These are phyloP conservation scores for Suillus occidentalis DNA, from an alignment of 768 basidiomycete species.

Conservation along the genomic window DNA sequence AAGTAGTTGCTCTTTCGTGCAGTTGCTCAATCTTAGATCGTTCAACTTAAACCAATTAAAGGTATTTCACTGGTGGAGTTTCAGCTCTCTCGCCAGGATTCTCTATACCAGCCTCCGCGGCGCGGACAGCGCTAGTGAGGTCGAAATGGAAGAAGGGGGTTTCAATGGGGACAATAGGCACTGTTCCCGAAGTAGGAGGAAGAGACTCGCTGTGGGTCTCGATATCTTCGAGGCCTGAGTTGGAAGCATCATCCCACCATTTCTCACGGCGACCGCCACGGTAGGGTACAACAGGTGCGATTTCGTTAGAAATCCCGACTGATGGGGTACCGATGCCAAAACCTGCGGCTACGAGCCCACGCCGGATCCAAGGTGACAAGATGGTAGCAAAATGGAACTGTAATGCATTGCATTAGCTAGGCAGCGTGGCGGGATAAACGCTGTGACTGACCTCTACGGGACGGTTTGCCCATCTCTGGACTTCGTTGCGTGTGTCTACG, in stretches of 20 bases:
- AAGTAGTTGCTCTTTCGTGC: background rate
- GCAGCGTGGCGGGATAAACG: background rate
- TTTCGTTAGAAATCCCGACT: slow-evolving; percentile 50
- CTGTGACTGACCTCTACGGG: slow-evolving; percentile 59
- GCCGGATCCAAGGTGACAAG: slow-evolving; percentile 91
- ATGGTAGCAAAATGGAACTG: slow-evolving; percentile 95
- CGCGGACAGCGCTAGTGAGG: slow-evolving; percentile 65
- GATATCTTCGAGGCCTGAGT: slow-evolving; percentile 25
- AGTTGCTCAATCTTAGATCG: background rate
- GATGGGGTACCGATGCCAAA: slow-evolving; percentile 73
- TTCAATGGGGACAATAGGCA: slow-evolving; percentile 45
- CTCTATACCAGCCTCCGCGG: slow-evolving; percentile 52
- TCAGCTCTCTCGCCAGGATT: background rate
- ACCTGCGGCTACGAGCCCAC: slow-evolving; percentile 85
- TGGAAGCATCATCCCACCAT: slow-evolving; percentile 10
- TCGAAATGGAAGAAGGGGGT: slow-evolving; percentile 95
- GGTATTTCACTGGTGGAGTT: background rate
- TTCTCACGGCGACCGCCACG: slow-evolving; percentile 40
- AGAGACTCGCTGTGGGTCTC: slow-evolving; percentile 27
- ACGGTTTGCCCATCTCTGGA: slow-evolving; percentile 85
- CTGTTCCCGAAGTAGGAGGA: slow-evolving; percentile 7
- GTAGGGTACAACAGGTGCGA: slow-evolving; percentile 78
- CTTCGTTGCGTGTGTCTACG: slow-evolving; percentile 81
- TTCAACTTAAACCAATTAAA: background rate
- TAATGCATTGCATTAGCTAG: slow-evolving; percentile 2